Conservation (phyloP, 768 basidiomycete genomes). For the Lactarius sanguifluus region DNA sequence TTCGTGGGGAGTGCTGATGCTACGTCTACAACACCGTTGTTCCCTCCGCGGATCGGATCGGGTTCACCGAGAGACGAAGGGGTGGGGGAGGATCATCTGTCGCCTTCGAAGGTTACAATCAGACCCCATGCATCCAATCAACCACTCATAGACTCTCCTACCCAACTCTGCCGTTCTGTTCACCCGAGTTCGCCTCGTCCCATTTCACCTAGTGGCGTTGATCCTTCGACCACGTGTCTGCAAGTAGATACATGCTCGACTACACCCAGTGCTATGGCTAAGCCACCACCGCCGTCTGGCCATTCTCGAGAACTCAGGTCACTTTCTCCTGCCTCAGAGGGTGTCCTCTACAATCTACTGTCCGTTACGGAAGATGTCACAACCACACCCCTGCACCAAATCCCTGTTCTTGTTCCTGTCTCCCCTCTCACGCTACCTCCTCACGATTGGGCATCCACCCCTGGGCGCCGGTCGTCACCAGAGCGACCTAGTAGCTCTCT, state of each 20-base stretch:
- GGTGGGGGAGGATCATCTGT: background rate
- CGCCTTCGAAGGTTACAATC: background rate
- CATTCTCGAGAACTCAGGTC: constrained; percentile 49
- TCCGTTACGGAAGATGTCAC: constrained; percentile 5
- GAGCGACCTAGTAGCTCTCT: constrained; percentile 1
- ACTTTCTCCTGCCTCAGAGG: constrained; percentile 58
- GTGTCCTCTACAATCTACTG: constrained; percentile 35
- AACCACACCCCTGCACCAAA: constrained; percentile 7
- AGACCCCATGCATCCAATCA: background rate
- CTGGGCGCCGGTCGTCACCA: constrained; percentile 18
- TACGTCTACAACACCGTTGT: background rate
- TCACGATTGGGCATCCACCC: constrained; percentile 13
- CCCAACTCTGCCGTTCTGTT: constrained; percentile 5
- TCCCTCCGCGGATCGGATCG: background rate
- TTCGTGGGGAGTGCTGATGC: constrained; percentile 12
- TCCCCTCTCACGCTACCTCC: background rate
- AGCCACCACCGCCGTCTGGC: background rate
- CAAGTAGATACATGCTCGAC: background rate
- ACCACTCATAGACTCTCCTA: background rate
- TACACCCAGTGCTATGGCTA: background rate
- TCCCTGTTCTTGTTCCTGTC: constrained; percentile 11
- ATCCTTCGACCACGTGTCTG: background rate
- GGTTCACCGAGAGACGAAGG: background rate
- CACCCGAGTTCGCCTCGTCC: background rate
- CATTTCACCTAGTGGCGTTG: background rate